Evolutionary conservation across 148 eudicot genomes (phyloP).

Genomic region (Rhododendron kiyosumense): DNA sequence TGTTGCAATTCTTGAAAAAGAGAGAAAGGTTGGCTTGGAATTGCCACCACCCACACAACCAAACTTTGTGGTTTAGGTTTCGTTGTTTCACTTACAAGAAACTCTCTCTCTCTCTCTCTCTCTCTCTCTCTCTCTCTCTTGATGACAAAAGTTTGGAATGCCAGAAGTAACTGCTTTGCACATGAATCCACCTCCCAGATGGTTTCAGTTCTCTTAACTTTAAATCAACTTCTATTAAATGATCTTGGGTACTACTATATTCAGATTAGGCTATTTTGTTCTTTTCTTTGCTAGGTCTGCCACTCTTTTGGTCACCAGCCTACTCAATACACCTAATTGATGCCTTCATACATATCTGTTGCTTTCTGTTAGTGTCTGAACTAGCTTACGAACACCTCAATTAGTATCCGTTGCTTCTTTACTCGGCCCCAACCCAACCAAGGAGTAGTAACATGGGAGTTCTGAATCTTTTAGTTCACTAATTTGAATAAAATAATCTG

Average conservation of each 20-base stretch:
- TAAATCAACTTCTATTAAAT: background rate
- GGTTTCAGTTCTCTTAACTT: constrained; percentile 2
- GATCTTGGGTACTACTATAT: background rate
- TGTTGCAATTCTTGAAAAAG: background rate
- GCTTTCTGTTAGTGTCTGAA: background rate
- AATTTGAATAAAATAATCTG: background rate
- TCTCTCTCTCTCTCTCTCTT: background rate
- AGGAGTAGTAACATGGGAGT: background rate
- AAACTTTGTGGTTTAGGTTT: constrained; percentile 9
- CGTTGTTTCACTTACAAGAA: constrained; percentile 23
- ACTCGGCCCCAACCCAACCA: background rate
- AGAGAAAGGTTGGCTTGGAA: constrained; percentile 16
- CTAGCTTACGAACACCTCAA: background rate
- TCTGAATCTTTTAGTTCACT: background rate
- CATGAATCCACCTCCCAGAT: constrained; percentile 16
- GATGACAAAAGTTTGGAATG: constrained; percentile 12
- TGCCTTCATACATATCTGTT: background rate
- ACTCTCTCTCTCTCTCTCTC: constrained; percentile 10
- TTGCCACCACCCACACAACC: constrained; percentile 15
- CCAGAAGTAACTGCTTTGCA: constrained; percentile 17
- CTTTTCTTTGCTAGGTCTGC: constrained; percentile 12
- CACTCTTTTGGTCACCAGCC: constrained; percentile 13
- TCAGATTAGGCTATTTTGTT: constrained; percentile 10
- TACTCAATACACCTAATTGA: background rate
- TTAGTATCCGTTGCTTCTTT: background rate